Conservation (phyloP, 2,329 filamentous ascomycete genomes). For the Arachnomyces sp. region DNA sequence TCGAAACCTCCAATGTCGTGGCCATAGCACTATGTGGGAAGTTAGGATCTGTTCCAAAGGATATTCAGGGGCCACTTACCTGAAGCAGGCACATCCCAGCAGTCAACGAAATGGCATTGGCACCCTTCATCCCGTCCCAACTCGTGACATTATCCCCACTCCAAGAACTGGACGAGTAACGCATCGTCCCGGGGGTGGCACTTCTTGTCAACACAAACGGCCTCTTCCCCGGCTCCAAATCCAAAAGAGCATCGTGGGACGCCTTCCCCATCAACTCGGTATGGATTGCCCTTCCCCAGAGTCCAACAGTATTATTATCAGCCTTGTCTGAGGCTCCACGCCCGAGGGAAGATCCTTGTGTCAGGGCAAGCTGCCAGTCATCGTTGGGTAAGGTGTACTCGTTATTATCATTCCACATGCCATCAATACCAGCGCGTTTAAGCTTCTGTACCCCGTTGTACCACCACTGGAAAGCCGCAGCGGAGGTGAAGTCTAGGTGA, state of each 20-base stretch:
- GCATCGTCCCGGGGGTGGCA: constrained; percentile 61
- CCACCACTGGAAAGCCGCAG: constrained; percentile 62
- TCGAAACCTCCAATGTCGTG: constrained; percentile 71
- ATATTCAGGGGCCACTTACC: constrained; percentile 21
- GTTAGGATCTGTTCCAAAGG: constrained; percentile 1
- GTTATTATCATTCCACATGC: constrained; percentile 74
- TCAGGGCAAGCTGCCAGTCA: constrained; percentile 56
- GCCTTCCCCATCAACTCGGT: constrained; percentile 64
- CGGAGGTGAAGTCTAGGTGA: constrained; percentile 65
- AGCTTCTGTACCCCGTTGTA: constrained; percentile 57
- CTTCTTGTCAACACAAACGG: constrained; percentile 64
- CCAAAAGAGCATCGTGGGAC: constrained; percentile 58
- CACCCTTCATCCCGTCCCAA: constrained; percentile 64
- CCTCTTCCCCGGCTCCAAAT: constrained; percentile 49
- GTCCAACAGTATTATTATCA: constrained; percentile 46
- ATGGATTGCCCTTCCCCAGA: constrained; percentile 62
- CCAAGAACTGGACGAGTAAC: constrained; percentile 64
- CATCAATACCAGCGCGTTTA: constrained; percentile 57
- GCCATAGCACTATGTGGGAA: constrained; percentile 49
- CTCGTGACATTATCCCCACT: constrained; percentile 67
- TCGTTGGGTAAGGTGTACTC: constrained; percentile 62
- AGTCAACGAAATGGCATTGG: constrained; percentile 60
- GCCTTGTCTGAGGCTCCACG: constrained; percentile 27
- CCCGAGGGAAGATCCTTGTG: constrained; percentile 25
- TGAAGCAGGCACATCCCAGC: constrained; percentile 61